phyloP scores from a whole-genome alignment of 2,329 filamentous ascomycete species.

The Septoria linicola region DNA sequence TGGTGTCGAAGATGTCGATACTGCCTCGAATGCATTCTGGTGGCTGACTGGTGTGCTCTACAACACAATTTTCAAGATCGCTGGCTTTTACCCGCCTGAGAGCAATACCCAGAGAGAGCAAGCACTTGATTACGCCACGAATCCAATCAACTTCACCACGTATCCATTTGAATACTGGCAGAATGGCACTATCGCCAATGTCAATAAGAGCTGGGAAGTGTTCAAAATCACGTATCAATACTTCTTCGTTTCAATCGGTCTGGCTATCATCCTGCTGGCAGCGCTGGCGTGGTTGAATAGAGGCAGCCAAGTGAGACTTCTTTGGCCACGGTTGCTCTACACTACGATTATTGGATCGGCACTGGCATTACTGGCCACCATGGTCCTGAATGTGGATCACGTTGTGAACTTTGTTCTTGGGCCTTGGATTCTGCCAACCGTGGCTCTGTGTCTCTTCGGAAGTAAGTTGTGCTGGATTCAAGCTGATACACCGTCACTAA shows the following conservation, averaged over 20 bases:
- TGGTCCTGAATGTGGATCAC: constrained; percentile 4
- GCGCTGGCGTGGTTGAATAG: constrained; percentile 30
- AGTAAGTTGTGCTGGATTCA: neutral
- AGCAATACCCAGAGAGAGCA: neutral
- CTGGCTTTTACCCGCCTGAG: constrained; percentile 15
- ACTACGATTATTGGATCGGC: constrained; percentile 12
- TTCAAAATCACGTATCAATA: constrained; percentile 33
- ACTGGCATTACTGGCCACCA: constrained; percentile 11
- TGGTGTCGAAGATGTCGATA: constrained; percentile 3
- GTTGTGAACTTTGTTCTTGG: constrained; percentile 2
- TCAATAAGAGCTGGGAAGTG: constrained; percentile 10
- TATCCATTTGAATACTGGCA: constrained; percentile 8
- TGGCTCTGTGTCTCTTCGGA: constrained; percentile 6
- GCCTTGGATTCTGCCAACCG: constrained; percentile 21
- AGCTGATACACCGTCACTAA: neutral
- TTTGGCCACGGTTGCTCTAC: constrained; percentile 32
- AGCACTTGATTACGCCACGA: neutral
- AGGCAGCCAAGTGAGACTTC: constrained; percentile 23
- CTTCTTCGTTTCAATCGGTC: constrained; percentile 34
- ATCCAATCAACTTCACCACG: constrained; percentile 9
- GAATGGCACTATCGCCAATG: constrained; percentile 2
- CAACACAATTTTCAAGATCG: constrained; percentile 21
- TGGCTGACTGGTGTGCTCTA: constrained; percentile 18
- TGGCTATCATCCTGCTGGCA: constrained; percentile 33
- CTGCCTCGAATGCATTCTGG: constrained; percentile 14